Base-by-base conservation (phyloP, 495 filamentous ascomycete genomes). In the Podospora appendiculata region DNA sequence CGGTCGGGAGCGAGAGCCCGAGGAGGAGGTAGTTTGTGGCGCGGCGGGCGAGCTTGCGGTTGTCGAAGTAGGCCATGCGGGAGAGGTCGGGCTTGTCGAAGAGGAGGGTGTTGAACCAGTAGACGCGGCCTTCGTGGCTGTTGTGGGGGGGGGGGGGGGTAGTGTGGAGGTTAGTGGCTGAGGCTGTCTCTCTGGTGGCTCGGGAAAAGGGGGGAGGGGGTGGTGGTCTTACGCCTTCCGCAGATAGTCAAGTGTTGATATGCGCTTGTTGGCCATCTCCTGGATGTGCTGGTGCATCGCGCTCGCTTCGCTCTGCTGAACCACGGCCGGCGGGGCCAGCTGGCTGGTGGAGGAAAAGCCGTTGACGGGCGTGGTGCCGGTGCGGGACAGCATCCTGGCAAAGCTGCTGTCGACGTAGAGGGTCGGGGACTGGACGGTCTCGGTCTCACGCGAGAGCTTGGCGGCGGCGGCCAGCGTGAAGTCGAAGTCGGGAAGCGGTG, bases 31-130 rank as follows among this genome's bases (percentile, higher is more conserved):
- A 97, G 62, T 95, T 94, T 50, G 90, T 91, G 36, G 94, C 91
- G 49, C 79, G 85, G 41, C 90, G 84, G 52, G 86, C 84, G 33
- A 96, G 82, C 61, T 90, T 92, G 57, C 83, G 81, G 25, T 80
- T 66, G 56, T 93, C 86, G 60, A 95, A 90, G 67, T 90, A 95
- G 32, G 94, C 85, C 66, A 95, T 82, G 54, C 81, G 85, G 33
- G 79, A 69, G 33, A 97, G 77, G 65, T 96, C 89, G 19, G 81
- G 67, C 57, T 89, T 89, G 54, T 88, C 85, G 68, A 95, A 96
- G 65, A 93, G 84, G 42, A 96, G 79, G 0, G 93, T 94, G 70
- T 96, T 96, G 69, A 96, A 96, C 90, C 92, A 97, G 73, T 95
- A 96, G 18, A 95, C 83, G 47, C 86, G 85, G 45, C 94, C 92